Evolutionary conservation across 371 early-diverging fungal species (phyloP).

Genomic region (Smittium culicis): DNA sequence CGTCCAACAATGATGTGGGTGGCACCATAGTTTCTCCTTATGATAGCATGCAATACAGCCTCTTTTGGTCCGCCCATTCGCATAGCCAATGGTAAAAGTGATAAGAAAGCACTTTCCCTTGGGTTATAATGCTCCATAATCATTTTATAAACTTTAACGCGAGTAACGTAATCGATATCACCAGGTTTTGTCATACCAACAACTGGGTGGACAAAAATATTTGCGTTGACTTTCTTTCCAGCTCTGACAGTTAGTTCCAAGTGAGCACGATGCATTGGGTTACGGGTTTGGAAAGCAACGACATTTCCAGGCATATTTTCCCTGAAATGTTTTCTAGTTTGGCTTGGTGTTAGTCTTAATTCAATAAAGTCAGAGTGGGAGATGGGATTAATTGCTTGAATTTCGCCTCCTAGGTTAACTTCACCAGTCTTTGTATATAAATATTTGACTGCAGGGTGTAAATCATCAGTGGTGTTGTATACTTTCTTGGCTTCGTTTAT

Average conservation of each 20-base stretch:
- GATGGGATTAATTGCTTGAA: constrained; percentile 69
- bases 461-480: constrained; percentile 74
- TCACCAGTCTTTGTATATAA: constrained; percentile 61
- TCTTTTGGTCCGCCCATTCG: constrained; percentile 95
- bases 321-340: constrained; percentile 75
- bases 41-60: constrained; percentile 92
- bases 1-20: constrained; percentile 91
- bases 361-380: constrained; percentile 83
- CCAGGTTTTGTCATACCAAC: constrained; percentile 93
- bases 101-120: constrained; percentile 84
- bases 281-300: constrained; percentile 95
- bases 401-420: constrained; percentile 67
- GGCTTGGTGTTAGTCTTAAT: constrained; percentile 76
- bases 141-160: constrained; percentile 91
- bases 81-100: constrained; percentile 87
- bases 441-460: constrained; percentile 83
- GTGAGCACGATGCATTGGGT: constrained; percentile 96
- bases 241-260: constrained; percentile 91
- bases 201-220: constrained; percentile 86
- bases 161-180: constrained; percentile 90
- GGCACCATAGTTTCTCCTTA: constrained; percentile 90
- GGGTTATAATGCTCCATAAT: constrained; percentile 85
- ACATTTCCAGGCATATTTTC: constrained; percentile 88
- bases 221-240: constrained; percentile 73
- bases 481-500: constrained; percentile 62